These are phyloP conservation scores for Funneliformis caledonium DNA, from an alignment of 371 early-diverging fungal genomes.

Conservation along the genomic window DNA sequence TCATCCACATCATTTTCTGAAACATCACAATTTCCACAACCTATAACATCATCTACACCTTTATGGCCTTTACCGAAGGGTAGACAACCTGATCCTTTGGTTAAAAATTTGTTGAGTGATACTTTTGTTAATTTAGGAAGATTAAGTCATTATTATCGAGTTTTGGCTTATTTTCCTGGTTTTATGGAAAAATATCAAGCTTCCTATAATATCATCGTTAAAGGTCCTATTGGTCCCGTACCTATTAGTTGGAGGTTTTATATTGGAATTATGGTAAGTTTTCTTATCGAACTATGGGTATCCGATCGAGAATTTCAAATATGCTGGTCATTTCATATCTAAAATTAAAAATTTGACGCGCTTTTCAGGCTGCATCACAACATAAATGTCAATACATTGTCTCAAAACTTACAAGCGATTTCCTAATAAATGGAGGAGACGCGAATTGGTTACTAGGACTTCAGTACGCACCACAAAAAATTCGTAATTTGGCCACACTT, in stretches of 20 bases:
- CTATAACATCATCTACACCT: constrained; percentile 29
- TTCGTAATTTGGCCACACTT: constrained; percentile 56
- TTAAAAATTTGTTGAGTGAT: constrained; percentile 54
- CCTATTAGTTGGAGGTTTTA: constrained; percentile 64
- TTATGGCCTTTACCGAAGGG: constrained; percentile 29
- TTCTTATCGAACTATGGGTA: background rate
- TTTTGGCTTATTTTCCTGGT: constrained; percentile 68
- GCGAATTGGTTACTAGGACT: constrained; percentile 65
- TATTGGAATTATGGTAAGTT: constrained; percentile 62
- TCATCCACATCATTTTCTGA: constrained; percentile 11
- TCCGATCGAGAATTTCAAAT: too few relatives aligned
- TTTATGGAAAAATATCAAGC: constrained; percentile 62
- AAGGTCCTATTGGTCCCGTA: constrained; percentile 59
- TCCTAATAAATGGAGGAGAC: constrained; percentile 64
- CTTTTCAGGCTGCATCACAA: constrained; percentile 61
- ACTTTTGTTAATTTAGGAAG: constrained; percentile 64
- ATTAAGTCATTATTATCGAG: constrained; percentile 57
- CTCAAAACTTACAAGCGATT: constrained; percentile 59
- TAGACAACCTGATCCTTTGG: constrained; percentile 41
- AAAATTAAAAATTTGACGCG: background rate
- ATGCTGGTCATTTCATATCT: too few relatives aligned
- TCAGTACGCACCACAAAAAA: constrained; percentile 57
- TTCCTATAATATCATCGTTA: constrained; percentile 52
- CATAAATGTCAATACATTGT: constrained; percentile 67
- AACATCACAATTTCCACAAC: constrained; percentile 20